Base-by-base conservation (phyloP, 23 red algal species). In the Gracilaria domingensis region DNA sequence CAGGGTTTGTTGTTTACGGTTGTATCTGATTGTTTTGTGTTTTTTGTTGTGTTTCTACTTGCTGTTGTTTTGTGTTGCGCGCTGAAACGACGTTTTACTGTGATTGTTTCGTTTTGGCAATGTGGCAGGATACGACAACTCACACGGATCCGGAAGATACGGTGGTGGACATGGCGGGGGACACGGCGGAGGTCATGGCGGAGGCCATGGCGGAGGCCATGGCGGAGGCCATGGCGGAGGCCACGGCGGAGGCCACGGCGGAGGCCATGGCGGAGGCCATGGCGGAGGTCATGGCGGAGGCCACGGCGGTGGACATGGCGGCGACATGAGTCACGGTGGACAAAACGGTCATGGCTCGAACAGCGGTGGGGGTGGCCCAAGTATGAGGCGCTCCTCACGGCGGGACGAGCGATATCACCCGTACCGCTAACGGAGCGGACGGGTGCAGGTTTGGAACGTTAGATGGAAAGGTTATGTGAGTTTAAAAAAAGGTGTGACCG, bases 321-420 rank as follows among this genome's bases (percentile, higher is more conserved):
- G 86, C 4, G 72, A 80, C 7, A 78, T 65, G 24, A 32, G 51
- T 54, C 38, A 53, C 23, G 33, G 47, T 80, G 86, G 57, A 18
- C 83, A 86, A 55, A 86, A 86, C 49, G 83, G 83, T 48, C 66
- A 33, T 50, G 66, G 44, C 34, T 64, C 59, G 17, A 86, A 71
- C 38, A 72, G 30, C 21, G 34, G 51, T 12, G 83, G 83, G 7
- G 54, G 47, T 49, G 75, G 86, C 16, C 75, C 71, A 62, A 53
- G 86, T 66, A 24, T 54, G 71, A 67, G 86, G n/a, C 50, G 71
- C 18, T 89, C 86, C 33, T 75, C 86, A 55, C 42, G 86, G 55
- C 64, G 86, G 78, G 86, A 89, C 39, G 86, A 89, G 39, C 86
- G 86, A 55, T 89, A 89, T 73, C 86, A 89, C 72, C 86, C 86